Evolutionary conservation across 192 early-diverging fungal species (phyloP), one percentile per base, ranked within the genome.

Genomic region (Entomortierella chlamydospora): DNA sequence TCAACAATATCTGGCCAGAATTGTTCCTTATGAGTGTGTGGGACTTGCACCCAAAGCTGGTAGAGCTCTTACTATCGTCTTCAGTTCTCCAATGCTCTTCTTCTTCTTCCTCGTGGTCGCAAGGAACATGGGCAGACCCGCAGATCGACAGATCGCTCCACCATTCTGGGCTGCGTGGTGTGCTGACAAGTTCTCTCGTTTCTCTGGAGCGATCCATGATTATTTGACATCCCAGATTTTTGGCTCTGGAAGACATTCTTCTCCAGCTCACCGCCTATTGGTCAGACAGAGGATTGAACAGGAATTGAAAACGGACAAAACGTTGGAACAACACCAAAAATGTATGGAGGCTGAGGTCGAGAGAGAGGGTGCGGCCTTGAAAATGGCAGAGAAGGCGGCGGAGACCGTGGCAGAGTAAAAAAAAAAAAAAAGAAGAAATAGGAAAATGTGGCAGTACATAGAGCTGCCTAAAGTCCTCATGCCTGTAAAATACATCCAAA

Each of bases 151-250:
- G 2, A 29, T 25, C 2, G 26, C 49, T 10, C 74, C 74, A 0
- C 74, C 67, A 5, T 78, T 57, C 30, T 78, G 74, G 74, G 42
- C 55, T 13, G 67, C 74, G 0, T 70, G 67, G 66, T 15, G 25
- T 26, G 51, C 64, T 52, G 74, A 78, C 49, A 78, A 60, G 50
- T 31, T 15, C 7, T 25, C 47, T 20, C 13, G 67, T 15, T 42
- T 63, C 45, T 78, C 67, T n/a, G 23, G 50, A 5, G 2, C 45
- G 6, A 25, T 67, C 0, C 61, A 77, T 28, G 73, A 68, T 28
- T 61, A 61, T 17, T 0, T 63, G 15, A 50, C 68, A 17, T 51
- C 59, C 3, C 73, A 65, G 1, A n/a, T 77, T 28, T 64, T 77
- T 52, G 73, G 73, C 37, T 68, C 65, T 4, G 73, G 73, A 42